A percentile compares a stretch with the other conserved stretches of the same genome.
Conservation (phyloP, 208 protist species). For the Crithidia sp. region DNA sequence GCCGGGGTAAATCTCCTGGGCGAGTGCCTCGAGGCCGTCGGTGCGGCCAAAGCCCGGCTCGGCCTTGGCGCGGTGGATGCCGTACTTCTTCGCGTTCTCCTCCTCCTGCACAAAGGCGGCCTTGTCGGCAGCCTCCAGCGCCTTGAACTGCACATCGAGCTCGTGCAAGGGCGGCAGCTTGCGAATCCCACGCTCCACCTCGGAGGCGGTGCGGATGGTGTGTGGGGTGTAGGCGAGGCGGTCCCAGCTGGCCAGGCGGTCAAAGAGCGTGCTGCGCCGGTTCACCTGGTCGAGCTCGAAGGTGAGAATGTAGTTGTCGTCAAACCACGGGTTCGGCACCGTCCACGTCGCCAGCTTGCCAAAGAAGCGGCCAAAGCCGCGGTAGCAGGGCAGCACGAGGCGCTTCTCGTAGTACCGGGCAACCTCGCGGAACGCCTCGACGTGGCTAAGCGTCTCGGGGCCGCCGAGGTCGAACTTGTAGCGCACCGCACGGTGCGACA, state of each 20-base stretch:
- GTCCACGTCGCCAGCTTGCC: conserved; percentile 82
- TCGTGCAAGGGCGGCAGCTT: conserved; percentile 73
- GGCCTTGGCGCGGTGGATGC: conserved; percentile 90
- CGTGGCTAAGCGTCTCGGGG: conserved; percentile 86
- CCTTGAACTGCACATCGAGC: conserved; percentile 74
- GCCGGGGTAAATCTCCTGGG: conserved; percentile 92
- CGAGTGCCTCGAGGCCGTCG: conserved; percentile 89
- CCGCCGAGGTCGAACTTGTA: conserved; percentile 93
- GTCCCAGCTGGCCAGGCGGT: conserved; percentile 89
- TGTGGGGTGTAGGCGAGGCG: conserved; percentile 86
- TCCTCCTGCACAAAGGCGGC: conserved; percentile 84
- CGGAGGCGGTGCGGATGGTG: conserved; percentile 78
- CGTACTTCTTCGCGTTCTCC: conserved; percentile 85
- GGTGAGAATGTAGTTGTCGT: conserved; percentile 91
- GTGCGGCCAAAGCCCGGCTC: conserved; percentile 91
- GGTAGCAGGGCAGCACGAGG: conserved; percentile 84
- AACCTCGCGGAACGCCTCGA: conserved; percentile 85
- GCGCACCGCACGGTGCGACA: conserved; percentile 83
- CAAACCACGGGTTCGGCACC: conserved; percentile 91
- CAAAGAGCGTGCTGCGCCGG: conserved; percentile 87
- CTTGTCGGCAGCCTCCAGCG: conserved; percentile 83
- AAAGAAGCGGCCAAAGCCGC: conserved; percentile 85
- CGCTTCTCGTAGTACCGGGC: conserved; percentile 70
- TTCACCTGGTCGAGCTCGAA: conserved; percentile 93
- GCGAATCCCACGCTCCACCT: conserved; percentile 63